Evolutionary conservation across 2,329 filamentous ascomycete species (phyloP).

Genomic region (Chaetomium sp.): DNA sequence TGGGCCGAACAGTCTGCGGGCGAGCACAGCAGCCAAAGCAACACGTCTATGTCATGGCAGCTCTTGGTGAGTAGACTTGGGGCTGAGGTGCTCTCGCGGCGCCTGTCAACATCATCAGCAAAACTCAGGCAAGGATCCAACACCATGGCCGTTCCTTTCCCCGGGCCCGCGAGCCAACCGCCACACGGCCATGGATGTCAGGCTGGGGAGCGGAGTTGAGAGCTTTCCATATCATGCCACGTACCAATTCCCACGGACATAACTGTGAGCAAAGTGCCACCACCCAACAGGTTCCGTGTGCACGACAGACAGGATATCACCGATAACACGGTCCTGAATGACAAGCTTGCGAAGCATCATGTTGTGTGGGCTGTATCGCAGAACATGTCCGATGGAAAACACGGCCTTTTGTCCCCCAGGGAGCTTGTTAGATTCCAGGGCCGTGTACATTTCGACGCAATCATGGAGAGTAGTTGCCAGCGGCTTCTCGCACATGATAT

Average conservation of each 20-base stretch:
- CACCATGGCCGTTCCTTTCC: too few relatives aligned
- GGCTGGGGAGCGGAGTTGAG: background rate
- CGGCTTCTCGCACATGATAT: constrained; percentile 96
- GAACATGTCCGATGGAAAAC: constrained; percentile 91
- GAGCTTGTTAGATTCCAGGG: constrained; percentile 48
- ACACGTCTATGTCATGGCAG: constrained; percentile 92
- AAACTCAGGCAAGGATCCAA: background rate
- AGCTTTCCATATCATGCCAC: background rate
- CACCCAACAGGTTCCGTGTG: constrained; percentile 94
- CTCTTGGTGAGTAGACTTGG: constrained; percentile 90
- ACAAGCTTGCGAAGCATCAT: constrained; percentile 78
- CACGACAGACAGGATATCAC: constrained; percentile 81
- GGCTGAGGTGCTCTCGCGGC: constrained; percentile 73
- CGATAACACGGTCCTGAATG: constrained; percentile 73
- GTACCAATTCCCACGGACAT: constrained; percentile 84
- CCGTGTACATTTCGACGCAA: constrained; percentile 72
- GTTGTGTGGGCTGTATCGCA: constrained; percentile 93
- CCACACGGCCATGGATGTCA: background rate
- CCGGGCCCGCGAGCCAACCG: background rate
- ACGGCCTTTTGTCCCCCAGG: constrained; percentile 48
- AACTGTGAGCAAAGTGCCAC: constrained; percentile 94
- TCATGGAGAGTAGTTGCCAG: constrained; percentile 77
- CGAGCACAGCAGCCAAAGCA: constrained; percentile 87
- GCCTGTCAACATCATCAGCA: constrained; percentile 45
- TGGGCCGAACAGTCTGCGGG: constrained; percentile 54